Conservation (phyloP, 169 alveolate genomes). For the Besnoitia besnoiti region DNA sequence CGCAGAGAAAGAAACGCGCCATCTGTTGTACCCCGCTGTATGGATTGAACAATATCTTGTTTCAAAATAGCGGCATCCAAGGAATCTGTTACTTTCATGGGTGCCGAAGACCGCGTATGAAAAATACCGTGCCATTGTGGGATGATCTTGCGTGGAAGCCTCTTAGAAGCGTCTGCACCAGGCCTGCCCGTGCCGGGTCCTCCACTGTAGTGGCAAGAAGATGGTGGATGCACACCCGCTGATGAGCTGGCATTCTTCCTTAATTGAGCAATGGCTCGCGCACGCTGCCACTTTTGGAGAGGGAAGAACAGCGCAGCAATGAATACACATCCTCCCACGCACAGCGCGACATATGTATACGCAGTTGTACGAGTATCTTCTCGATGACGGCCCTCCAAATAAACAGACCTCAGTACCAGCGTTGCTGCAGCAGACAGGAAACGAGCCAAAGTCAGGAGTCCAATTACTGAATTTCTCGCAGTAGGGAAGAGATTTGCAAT, state of each 20-base stretch:
- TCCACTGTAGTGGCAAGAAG: neutral
- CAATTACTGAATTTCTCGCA: neutral
- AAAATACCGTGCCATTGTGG: neutral
- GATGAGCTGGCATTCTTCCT: neutral
- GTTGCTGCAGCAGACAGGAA: neutral
- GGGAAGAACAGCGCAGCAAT: neutral
- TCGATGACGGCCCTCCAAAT: neutral
- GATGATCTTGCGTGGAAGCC: neutral
- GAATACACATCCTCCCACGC: neutral
- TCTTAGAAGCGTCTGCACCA: neutral
- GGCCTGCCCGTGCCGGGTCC: neutral
- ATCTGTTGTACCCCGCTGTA: neutral
- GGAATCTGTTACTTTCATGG: neutral
- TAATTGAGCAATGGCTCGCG: neutral
- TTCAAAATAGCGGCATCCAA: neutral
- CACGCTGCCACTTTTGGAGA: neutral
- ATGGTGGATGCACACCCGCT: neutral
- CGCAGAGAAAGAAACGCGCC: neutral
- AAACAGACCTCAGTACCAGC: neutral
- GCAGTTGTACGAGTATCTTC: neutral
- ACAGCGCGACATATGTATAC: neutral
- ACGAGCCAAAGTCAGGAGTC: constrained; percentile 7
- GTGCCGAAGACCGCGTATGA: neutral
- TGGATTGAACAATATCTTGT: neutral
- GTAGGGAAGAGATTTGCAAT: constrained; percentile 34